Evolutionary conservation across 805 yeast genomes (phyloP).

Genomic region (Yamadazyma laniorum): DNA sequence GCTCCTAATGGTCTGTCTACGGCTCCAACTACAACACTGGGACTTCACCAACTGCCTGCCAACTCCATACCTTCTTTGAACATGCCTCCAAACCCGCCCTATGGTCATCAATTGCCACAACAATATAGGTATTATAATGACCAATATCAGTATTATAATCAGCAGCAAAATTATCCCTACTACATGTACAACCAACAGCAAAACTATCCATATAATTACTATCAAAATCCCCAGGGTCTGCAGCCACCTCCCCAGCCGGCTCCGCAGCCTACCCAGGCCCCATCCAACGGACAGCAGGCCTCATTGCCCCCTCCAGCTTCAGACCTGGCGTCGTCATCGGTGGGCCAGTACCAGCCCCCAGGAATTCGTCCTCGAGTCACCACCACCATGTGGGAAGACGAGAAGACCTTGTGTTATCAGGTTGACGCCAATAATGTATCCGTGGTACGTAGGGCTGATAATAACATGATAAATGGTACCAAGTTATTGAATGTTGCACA

Average conservation of each 20-base stretch:
- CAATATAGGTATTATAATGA: slow-evolving; percentile 19
- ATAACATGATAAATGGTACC: slow-evolving; percentile 84
- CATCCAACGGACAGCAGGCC: neutral
- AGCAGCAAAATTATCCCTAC: slow-evolving; percentile 14
- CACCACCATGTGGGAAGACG: slow-evolving; percentile 91
- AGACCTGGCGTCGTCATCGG: slow-evolving; percentile 15
- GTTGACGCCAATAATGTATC: slow-evolving; percentile 79
- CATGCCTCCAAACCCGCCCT: slow-evolving; percentile 1
- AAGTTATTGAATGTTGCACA: slow-evolving; percentile 80
- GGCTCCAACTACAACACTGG: neutral
- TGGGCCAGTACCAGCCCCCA: slow-evolving; percentile 47
- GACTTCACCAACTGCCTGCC: neutral
- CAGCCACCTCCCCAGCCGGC: slow-evolving; percentile 1
- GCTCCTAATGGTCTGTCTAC: slow-evolving; percentile 1
- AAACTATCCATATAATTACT: slow-evolving; percentile 15
- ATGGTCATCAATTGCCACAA: slow-evolving; percentile 2
- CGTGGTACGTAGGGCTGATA: slow-evolving; percentile 81
- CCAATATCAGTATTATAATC: slow-evolving; percentile 15
- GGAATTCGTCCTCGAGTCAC: slow-evolving; percentile 63
- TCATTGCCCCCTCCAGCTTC: neutral
- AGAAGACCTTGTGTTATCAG: slow-evolving; percentile 78
- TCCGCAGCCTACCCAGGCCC: slow-evolving; percentile 4
- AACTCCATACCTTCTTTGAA: neutral
- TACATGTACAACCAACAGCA: slow-evolving; percentile 16
- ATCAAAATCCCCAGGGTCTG: slow-evolving; percentile 14